Evolutionary conservation across 345 rosid species (phyloP).

Genomic region (Luvunga scandens): DNA sequence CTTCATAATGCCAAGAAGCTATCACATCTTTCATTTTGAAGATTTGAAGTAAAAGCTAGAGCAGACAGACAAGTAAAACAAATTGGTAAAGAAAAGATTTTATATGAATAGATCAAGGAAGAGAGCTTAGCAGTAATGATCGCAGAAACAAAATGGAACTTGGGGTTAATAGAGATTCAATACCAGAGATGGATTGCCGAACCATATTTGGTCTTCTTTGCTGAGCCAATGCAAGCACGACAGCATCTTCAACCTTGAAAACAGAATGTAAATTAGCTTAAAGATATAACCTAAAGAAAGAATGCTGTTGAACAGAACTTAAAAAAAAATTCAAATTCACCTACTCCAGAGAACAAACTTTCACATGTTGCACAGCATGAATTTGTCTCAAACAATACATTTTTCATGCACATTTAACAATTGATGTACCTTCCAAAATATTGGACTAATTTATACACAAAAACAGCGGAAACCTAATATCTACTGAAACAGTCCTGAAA

Average conservation of each 20-base stretch:
- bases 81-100: no score
- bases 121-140: not conserved
- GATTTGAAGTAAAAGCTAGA: not conserved
- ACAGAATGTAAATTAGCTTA: not conserved
- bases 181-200: conserved; percentile 51
- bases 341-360: not conserved
- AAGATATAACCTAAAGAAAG: not conserved
- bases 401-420: conserved; percentile 1
- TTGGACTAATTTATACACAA: not conserved
- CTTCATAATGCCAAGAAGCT: not conserved
- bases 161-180: not conserved
- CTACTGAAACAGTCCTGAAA: not conserved
- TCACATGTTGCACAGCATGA: not conserved
- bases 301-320: not conserved
- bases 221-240: conserved; percentile 63
- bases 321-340: not conserved
- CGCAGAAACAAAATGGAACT: not conserved
- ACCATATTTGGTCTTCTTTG: conserved; percentile 55
- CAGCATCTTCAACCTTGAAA: conserved; percentile 88
- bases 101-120: not conserved
- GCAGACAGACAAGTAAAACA: no score
- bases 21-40: not conserved
- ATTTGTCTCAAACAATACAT: not conserved
- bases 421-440: not conserved
- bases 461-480: not conserved